Base-by-base conservation (phyloP, 768 basidiomycete species). In the Suillus paluster region DNA sequence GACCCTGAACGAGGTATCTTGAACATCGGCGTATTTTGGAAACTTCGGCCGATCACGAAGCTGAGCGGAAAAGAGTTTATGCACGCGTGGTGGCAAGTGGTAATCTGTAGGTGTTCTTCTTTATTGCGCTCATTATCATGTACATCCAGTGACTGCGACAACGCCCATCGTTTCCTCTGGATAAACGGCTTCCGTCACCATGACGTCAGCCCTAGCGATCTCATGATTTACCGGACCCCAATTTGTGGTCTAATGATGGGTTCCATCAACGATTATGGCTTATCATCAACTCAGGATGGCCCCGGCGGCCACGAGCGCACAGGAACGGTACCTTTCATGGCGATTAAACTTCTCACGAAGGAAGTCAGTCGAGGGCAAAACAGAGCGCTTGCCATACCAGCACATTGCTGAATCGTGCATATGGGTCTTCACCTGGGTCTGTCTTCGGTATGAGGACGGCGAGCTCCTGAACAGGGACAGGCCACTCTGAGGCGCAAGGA, bases 301-400 rank as follows among this genome's bases (percentile, higher is more conserved):
- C 36, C 59, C 4, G 49, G 33, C 53, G 60, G 63, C 30, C 59
- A 53, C 34, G 63, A 68, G 42, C 62, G 66, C 21, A 73, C 66
- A 19, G 73, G 73, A 12, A 74, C 71, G 33, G 39, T 73, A 9
- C 68, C 78, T 25, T 78, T 78, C 66, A 77, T 77, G 73, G 75
- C 70, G 12, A 46, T 73, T 10, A 70, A 75, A n/a, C 62, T 77
- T 33, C 63, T 78, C 27, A 61, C 38, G 8, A 30, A 66, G 1
- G 58, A 58, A 10, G 54, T 38, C 21, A 65, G n/a, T 56, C 50
- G 53, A 63, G 10, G 70, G 71, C 21, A 54, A 65, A 25, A 55
- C 69, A 5, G 5, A 53, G 19, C 69, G 66, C 21, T 44, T 58
- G 7, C n/a, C n/a, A n/a, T 78, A 78, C 41, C 65, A 69, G 21